Base-by-base conservation (phyloP, 148 eudicot genomes). In the Vaccinium myrtillus region DNA sequence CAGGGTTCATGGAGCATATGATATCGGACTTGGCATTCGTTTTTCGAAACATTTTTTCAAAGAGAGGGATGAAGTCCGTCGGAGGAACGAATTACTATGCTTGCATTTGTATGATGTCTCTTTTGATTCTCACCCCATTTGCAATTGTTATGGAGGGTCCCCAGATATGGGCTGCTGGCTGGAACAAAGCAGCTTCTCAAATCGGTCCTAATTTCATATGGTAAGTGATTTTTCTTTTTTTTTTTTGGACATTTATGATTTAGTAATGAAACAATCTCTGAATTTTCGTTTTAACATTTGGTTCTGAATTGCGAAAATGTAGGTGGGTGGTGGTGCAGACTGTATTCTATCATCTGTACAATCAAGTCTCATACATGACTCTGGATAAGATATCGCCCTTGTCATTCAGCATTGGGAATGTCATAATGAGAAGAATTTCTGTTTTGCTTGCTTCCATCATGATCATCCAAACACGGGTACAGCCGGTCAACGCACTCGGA, bases 1-100 rank as follows among this genome's bases (percentile, higher is more conserved):
- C 89, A 91, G 92, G 92, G 46, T 86, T 91, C 48, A 88, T 89
- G 93, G 93, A 91, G 48, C 91, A 90, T 43, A 91, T 91, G 93
- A 75, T 89, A 86, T 89, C 90, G 69, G 89, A 91, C 49, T 80
- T 91, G 90, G 93, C 91, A n/a, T 87, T 87, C 81, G 88, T 89
- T 36, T 89, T 87, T 77, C 83, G 91, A 50, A 89, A 89, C 86
- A 87, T 90, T 76, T 90, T 90, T 80, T 89, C 92, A 9, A 90
- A 90, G 90, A 90, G 77, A 87, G 92, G 92, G 23, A 90, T 90
- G 91, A 87, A 86, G 43, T 89, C 91, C 48, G 88, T 90, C 3
- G 90, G 92, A 25, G 92, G 92, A 56, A 86, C 87, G 89, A 90
- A 90, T 71, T 89, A 89, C 59, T 89, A 89, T 80, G 91, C 91